A percentile compares a stretch with the other conserved stretches of the same genome.
Evolutionary conservation across 2,329 filamentous ascomycete species (phyloP).

Genomic region (Elsinoe fawcettii): DNA sequence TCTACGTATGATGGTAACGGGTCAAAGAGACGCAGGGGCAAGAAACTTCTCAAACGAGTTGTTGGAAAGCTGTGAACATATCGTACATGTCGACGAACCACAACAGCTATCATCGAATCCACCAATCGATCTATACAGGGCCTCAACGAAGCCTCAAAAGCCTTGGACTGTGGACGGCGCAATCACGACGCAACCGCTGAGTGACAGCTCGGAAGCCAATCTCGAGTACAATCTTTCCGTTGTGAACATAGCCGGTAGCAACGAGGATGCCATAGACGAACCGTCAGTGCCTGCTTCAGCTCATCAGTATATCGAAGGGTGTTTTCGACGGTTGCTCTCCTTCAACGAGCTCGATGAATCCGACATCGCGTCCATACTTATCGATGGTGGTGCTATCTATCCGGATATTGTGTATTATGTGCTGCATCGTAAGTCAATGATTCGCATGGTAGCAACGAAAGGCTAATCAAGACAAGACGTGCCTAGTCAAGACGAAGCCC

Average conservation of each 20-base stretch:
- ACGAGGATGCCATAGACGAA: conserved; percentile 50
- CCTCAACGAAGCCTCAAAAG: conserved; percentile 16
- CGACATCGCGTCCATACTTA: conserved; percentile 69
- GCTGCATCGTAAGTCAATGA: conserved; percentile 34
- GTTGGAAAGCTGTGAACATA: conserved; percentile 77
- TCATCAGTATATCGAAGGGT: conserved; percentile 61
- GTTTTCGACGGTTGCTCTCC: conserved; percentile 56
- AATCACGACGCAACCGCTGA: conserved; percentile 45
- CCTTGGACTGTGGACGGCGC: conserved; percentile 42
- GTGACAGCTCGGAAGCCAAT: conserved; percentile 66
- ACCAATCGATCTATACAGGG: neutral
- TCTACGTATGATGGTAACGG: conserved; percentile 81
- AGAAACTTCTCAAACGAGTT: conserved; percentile 84
- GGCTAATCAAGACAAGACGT: neutral
- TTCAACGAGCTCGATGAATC: conserved; percentile 57
- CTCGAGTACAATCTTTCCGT: conserved; percentile 91
- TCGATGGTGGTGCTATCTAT: conserved; percentile 72
- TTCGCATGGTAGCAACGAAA: neutral
- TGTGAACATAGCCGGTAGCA: conserved; percentile 57
- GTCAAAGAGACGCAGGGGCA: conserved; percentile 73
- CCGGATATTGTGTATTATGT: conserved; percentile 84
- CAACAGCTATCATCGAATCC: neutral
- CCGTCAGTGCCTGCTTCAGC: conserved; percentile 19
- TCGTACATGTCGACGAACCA: conserved; percentile 77
- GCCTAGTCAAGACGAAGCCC: neutral